Evolutionary conservation across 257 asterid genomes (phyloP).

Genomic region (Nicotiana tabacum): DNA sequence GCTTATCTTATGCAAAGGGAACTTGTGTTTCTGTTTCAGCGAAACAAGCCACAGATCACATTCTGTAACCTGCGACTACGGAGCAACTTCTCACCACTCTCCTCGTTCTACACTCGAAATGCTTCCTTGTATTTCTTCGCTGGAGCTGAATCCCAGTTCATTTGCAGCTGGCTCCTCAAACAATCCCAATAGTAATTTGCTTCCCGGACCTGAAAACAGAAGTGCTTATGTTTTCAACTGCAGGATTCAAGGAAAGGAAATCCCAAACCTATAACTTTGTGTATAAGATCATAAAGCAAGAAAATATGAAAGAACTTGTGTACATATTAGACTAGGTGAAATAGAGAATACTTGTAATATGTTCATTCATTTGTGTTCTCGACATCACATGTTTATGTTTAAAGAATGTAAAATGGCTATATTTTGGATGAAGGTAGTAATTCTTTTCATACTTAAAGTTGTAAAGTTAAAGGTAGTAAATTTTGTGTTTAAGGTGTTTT

Average conservation of each 20-base stretch:
- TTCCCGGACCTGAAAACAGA: constrained; percentile 4
- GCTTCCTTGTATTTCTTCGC: constrained; percentile 32
- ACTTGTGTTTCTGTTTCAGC: constrained; percentile 19
- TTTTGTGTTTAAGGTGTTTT: background rate
- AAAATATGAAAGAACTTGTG: background rate
- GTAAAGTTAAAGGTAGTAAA: background rate
- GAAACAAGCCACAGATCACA: constrained; percentile 31
- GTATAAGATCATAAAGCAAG: background rate
- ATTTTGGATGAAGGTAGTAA: background rate
- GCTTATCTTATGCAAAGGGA: background rate
- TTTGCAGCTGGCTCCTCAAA: constrained; percentile 26
- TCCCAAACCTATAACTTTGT: constrained; percentile 6
- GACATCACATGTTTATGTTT: background rate
- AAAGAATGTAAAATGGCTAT: background rate
- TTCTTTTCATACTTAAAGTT: background rate
- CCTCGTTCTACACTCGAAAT: constrained; percentile 56
- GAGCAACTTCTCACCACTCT: constrained; percentile 37
- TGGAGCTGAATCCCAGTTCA: constrained; percentile 26
- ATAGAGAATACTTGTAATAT: background rate
- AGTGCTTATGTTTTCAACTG: background rate
- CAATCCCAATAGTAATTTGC: constrained; percentile 6
- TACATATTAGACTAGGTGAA: background rate
- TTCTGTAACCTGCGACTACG: constrained; percentile 27
- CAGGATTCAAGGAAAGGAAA: constrained; percentile 26
- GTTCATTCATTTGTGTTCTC: background rate